These are phyloP conservation scores for Linderniella brevidens DNA, from an alignment of 257 asterid species.

Conservation along the genomic window DNA sequence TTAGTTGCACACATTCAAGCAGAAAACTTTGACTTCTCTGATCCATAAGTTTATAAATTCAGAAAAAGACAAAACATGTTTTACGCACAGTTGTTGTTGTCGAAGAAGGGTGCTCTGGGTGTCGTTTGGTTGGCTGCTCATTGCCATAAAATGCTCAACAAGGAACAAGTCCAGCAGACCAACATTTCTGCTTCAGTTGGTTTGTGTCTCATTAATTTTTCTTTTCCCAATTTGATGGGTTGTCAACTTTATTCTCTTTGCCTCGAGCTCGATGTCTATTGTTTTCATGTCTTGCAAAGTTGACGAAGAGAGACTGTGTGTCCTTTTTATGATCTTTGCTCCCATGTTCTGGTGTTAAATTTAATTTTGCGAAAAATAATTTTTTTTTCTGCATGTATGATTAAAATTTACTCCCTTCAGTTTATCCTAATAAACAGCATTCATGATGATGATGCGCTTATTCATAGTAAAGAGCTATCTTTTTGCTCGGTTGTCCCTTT, in stretches of 20 bases:
- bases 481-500: too few relatives aligned
- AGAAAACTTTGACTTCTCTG: too few relatives aligned
- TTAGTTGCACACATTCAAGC: too few relatives aligned
- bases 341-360: constrained; percentile 4
- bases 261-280: not conserved
- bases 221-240: not conserved
- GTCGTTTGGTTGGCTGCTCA: constrained; percentile 93
- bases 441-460: too few relatives aligned
- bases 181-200: constrained; percentile 70
- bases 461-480: too few relatives aligned
- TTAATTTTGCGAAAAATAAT: not conserved
- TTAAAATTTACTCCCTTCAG: too few relatives aligned
- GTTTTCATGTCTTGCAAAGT: constrained; percentile 5
- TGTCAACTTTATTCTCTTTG: not conserved
- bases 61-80: constrained; percentile 25
- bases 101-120: constrained; percentile 66
- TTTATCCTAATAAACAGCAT: too few relatives aligned
- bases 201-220: constrained; percentile 14
- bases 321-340: constrained; percentile 5
- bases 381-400: too few relatives aligned
- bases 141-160: constrained; percentile 43
- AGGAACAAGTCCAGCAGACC: constrained; percentile 40
- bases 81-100: constrained; percentile 50
- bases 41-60: too few relatives aligned
- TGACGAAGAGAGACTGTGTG: not conserved